phyloP scores from a whole-genome alignment of 257 asterid species.

The Capsicum rhomboideum region DNA sequence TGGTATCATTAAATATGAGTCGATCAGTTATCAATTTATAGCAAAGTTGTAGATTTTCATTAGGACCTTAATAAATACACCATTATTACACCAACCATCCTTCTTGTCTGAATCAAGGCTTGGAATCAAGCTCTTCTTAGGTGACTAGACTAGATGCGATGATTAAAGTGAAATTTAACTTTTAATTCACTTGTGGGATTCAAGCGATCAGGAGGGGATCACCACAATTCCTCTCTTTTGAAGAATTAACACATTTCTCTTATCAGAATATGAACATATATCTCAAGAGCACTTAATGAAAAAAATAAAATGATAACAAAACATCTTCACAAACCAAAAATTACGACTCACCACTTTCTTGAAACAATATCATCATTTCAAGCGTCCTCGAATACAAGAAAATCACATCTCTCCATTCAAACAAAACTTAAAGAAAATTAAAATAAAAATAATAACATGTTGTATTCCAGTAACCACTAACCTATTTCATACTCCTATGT shows the following conservation, averaged over 20 bases:
- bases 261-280: background rate
- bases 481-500: no score
- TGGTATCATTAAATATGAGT: no score
- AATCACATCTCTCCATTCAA: background rate
- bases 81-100: rapidly evolving
- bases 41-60: background rate
- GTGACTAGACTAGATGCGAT: no score
- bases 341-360: background rate
- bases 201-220: background rate
- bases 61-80: background rate
- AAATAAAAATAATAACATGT: no score
- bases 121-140: background rate
- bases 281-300: rapidly evolving
- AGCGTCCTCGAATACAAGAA: background rate
- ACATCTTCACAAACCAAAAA: background rate
- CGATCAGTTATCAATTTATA: background rate
- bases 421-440: background rate
- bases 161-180: rapidly evolving
- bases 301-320: background rate
- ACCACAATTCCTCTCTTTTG: background rate
- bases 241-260: background rate
- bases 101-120: background rate
- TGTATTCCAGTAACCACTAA: no score
- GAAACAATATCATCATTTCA: no score
- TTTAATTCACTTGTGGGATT: background rate